Base-by-base conservation (phyloP, 2,329 filamentous ascomycete genomes). In the Macrophomina pseudophaseolina region DNA sequence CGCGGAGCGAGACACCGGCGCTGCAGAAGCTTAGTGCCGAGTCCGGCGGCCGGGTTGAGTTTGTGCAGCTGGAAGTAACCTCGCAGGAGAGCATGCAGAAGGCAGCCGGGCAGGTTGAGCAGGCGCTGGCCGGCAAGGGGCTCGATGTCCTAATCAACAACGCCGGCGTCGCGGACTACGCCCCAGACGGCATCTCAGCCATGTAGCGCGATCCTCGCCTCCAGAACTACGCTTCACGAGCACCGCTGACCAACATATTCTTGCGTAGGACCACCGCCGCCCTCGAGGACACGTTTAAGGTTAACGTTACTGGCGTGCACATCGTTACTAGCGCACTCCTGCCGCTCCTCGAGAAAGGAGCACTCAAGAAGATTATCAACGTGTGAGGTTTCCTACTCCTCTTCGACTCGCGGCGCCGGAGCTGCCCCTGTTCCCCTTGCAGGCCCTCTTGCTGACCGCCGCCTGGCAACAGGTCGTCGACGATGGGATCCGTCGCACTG, bases 1-100 rank as follows among this genome's bases (percentile, higher is more conserved):
- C 23, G 23, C 23, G 23, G 23, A 23, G 23, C 23, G 23, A 23
- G 23, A 23, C 23, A 2, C 23, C 23, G 0, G 23, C 23, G 23
- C 23, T 23, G 23, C 23, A 76, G 2, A 72, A 79, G 38, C 69
- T 83, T 2, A 72, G 76, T 12, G 65, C 73, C 30, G 68, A 70
- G 1, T 80, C 79, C 0, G 14, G n/a, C 7, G 65, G 63, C 3
- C 58, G 56, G 16, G 58, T 67, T 3, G 33, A 65, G 7, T 67
- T 35, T 8, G 11, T 87, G 4, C 69, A 74, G 18, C 70, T 84
- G 1, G 83, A 85, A 69, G 77, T 86, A 3, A 79, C 79, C 0
- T 73, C 77, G 30, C 67, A 75, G 35, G 68, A 74, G 1, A 78
- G 73, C 30, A 79, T 84, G 5, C 70, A 73, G 16, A 49, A 66